Percentiles rank a stretch among this genome's conserved stretches.
Evolutionary conservation across 2,329 filamentous ascomycete species (phyloP).

Genomic region (Ambrosiella xylebori): DNA sequence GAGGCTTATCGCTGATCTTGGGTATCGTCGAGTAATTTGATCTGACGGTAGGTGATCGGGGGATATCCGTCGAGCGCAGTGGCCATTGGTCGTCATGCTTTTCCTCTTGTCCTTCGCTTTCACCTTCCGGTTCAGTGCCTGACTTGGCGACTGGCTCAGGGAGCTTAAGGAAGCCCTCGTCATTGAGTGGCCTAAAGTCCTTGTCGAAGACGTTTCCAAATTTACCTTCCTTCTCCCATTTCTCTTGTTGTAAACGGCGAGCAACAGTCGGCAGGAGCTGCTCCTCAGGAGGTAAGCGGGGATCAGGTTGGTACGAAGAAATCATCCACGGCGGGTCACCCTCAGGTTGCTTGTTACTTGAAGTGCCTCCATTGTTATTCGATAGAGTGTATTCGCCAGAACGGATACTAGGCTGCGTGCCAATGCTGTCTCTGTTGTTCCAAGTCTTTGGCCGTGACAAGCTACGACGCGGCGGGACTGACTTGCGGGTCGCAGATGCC

Average conservation of each 20-base stretch:
- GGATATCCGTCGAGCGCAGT: conserved; percentile 27
- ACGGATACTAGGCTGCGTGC: conserved; percentile 44
- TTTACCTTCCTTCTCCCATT: conserved; percentile 85
- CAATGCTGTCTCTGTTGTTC: conserved; percentile 38
- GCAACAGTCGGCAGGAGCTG: conserved; percentile 92
- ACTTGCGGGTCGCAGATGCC: conserved; percentile 24
- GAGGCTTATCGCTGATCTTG: conserved; percentile 30
- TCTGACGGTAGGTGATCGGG: conserved; percentile 26
- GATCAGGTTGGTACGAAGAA: conserved; percentile 89
- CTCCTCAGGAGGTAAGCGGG: conserved; percentile 81
- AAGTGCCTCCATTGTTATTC: conserved; percentile 13
- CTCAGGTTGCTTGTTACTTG: conserved; percentile 52
- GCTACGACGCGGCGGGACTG: conserved; percentile 25
- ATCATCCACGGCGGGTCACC: conserved; percentile 93
- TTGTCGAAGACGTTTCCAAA: conserved; percentile 74
- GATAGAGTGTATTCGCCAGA: conserved; percentile 34
- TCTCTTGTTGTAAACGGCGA: conserved; percentile 76
- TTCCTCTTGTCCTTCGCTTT: conserved; percentile 10
- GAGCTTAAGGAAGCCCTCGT: conserved; percentile 35
- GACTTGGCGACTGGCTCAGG: conserved; percentile 20
- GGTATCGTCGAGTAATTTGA: conserved; percentile 44
- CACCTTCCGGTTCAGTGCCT: conserved; percentile 14
- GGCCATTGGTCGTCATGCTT: conserved; percentile 37
- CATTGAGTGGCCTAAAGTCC: conserved; percentile 68
- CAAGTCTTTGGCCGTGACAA: conserved; percentile 15